phyloP scores from a whole-genome alignment of 345 rosid genomes.

The Lepidium africanum region DNA sequence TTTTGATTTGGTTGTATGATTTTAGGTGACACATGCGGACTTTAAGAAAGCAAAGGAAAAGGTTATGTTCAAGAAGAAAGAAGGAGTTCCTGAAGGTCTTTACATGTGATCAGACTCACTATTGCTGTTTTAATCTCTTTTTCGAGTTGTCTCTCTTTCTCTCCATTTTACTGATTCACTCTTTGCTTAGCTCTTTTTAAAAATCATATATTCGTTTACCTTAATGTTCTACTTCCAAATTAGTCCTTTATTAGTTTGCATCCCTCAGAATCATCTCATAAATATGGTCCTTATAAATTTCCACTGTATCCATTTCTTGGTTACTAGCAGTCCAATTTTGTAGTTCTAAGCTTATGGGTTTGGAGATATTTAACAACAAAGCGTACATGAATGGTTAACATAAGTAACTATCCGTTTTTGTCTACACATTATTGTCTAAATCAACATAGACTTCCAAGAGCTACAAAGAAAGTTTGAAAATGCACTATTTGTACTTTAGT shows the following conservation, averaged over 20 bases:
- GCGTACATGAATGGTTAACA: neutral
- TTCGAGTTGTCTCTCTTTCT: neutral
- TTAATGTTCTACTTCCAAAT: neutral
- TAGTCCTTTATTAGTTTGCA: neutral
- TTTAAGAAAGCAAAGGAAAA: constrained; percentile 96
- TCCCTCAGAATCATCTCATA: neutral
- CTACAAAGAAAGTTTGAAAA: neutral
- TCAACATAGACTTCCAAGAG: neutral
- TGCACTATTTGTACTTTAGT: neutral
- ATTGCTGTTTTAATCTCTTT: neutral
- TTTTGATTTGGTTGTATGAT: neutral
- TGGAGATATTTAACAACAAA: neutral
- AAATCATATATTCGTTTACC: neutral
- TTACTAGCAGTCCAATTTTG: neutral
- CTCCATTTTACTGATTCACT: neutral
- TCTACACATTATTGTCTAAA: neutral
- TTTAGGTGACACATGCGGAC: constrained; percentile 73
- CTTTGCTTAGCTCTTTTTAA: neutral
- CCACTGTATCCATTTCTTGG: neutral
- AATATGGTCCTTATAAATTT: neutral
- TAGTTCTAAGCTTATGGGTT: neutral
- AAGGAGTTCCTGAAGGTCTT: constrained; percentile 98
- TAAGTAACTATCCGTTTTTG: neutral
- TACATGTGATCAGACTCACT: constrained; percentile 42
- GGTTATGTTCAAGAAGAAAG: constrained; percentile 99